A percentile compares a stretch with the other conserved stretches of the same genome.
Conservation (phyloP, 1,139 yeast species). For the Sugiyamaella japonica region DNA sequence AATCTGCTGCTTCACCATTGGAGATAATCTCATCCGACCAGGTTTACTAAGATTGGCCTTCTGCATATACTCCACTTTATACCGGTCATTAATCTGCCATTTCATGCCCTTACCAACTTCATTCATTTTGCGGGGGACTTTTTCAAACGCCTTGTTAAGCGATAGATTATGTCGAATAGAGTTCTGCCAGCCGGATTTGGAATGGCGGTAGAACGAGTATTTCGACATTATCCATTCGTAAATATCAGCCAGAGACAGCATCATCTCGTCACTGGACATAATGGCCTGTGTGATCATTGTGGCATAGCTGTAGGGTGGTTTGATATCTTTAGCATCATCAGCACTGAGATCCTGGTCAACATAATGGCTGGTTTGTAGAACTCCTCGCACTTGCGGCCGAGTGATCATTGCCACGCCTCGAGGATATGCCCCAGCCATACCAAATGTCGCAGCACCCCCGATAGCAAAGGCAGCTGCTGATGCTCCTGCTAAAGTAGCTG, state of each 20-base stretch:
- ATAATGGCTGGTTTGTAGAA: constrained; percentile 30
- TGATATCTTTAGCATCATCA: constrained; percentile 87
- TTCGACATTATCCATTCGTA: constrained; percentile 86
- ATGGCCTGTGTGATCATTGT: constrained; percentile 98
- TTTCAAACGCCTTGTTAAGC: constrained; percentile 83
- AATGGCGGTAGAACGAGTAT: constrained; percentile 87
- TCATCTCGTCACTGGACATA: constrained; percentile 81
- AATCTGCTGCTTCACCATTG: constrained; percentile 9
- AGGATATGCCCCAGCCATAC: constrained; percentile 35
- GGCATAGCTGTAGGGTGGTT: constrained; percentile 96
- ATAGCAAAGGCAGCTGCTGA: constrained; percentile 11
- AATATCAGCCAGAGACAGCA: constrained; percentile 84
- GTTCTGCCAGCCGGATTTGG: constrained; percentile 96
- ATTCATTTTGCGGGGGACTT: constrained; percentile 90
- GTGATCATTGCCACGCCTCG: constrained; percentile 45
- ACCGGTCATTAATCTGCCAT: constrained; percentile 91
- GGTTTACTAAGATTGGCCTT: constrained; percentile 52
- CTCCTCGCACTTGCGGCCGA: constrained; percentile 41
- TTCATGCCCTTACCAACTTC: constrained; percentile 99
- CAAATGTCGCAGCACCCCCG: neutral
- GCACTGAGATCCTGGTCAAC: constrained; percentile 66
- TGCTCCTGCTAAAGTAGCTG: constrained; percentile 12
- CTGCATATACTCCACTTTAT: constrained; percentile 77
- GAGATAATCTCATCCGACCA: constrained; percentile 10
- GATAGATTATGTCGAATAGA: constrained; percentile 81